Percentiles rank a stretch among this genome's conserved stretches.
Conservation (phyloP, 2,329 filamentous ascomycete species). For the Fusarium tjaetaba region DNA sequence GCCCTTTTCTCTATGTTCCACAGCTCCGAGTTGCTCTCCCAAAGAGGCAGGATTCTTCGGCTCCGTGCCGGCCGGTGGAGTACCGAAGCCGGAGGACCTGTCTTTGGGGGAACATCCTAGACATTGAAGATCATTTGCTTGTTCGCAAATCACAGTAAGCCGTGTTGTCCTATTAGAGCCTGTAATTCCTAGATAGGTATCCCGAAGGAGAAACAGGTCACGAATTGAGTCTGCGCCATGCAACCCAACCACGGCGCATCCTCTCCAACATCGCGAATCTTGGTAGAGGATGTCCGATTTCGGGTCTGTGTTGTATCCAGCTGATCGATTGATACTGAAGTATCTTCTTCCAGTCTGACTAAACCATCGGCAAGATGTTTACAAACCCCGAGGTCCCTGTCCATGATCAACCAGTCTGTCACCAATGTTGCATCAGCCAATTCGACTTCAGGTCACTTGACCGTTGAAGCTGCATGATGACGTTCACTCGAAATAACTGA, state of each 20-base stretch:
- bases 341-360: not conserved
- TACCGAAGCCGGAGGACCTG: slow-evolving; percentile 7
- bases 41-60: slow-evolving; percentile 22
- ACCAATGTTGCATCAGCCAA: slow-evolving; percentile 20
- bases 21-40: slow-evolving; percentile 12
- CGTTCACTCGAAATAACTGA: not conserved
- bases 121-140: slow-evolving; percentile 21
- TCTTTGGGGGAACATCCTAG: slow-evolving; percentile 5
- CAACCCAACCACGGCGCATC: slow-evolving; percentile 15
- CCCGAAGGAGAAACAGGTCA: slow-evolving; percentile 25
- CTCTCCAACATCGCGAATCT: slow-evolving; percentile 14
- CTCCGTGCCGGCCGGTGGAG: slow-evolving; percentile 28
- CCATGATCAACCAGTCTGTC: slow-evolving; percentile 19
- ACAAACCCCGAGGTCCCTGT: slow-evolving; percentile 18
- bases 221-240: slow-evolving; percentile 11
- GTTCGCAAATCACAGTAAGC: slow-evolving; percentile 27
- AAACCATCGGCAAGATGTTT: slow-evolving; percentile 2
- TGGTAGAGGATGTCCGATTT: slow-evolving; percentile 23
- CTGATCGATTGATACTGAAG: slow-evolving; percentile 7
- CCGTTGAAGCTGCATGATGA: slow-evolving; percentile 6
- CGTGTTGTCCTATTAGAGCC: slow-evolving; percentile 2
- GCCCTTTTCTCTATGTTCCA: slow-evolving; percentile 14
- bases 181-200: slow-evolving; percentile 24
- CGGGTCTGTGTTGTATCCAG: slow-evolving; percentile 11
- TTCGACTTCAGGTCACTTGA: slow-evolving; percentile 23